These are phyloP conservation scores for Fusarium sp. DNA, from an alignment of 2,329 filamentous ascomycete species.

Conservation along the genomic window DNA sequence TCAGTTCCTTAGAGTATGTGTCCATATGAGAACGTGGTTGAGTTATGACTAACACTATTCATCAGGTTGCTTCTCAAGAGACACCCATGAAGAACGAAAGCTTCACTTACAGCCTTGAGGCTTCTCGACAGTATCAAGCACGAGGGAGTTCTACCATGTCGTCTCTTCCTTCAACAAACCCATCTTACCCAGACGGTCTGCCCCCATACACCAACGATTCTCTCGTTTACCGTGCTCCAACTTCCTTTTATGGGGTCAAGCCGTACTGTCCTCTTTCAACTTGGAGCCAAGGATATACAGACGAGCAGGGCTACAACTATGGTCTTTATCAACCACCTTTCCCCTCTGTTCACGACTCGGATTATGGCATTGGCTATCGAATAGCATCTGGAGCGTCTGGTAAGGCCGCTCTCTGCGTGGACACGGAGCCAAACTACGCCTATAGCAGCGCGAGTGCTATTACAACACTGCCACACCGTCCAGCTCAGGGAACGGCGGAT, in stretches of 20 bases:
- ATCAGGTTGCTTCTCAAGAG: conserved; percentile 53
- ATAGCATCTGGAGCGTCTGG: conserved; percentile 34
- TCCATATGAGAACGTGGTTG: neutral
- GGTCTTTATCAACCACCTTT: conserved; percentile 43
- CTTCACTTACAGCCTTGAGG: conserved; percentile 51
- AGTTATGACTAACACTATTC: conserved; percentile 6
- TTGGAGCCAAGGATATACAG: conserved; percentile 47
- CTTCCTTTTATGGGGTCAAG: conserved; percentile 47
- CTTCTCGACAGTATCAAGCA: conserved; percentile 51
- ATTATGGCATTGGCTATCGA: conserved; percentile 50
- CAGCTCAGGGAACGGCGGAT: conserved; percentile 17
- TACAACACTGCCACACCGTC: conserved; percentile 33
- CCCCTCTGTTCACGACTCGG: conserved; percentile 38
- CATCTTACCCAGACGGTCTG: conserved; percentile 40
- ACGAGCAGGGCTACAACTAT: conserved; percentile 48
- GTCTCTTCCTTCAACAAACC: conserved; percentile 24
- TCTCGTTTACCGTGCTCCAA: conserved; percentile 38
- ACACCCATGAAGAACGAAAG: conserved; percentile 46
- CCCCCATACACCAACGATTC: conserved; percentile 33
- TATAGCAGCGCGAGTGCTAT: conserved; percentile 39
- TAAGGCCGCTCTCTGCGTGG: conserved; percentile 47
- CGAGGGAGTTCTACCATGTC: conserved; percentile 40
- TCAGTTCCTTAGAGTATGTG: conserved; percentile 81
- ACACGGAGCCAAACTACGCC: conserved; percentile 47
- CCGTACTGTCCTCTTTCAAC: conserved; percentile 44